Evolutionary conservation across 208 protist genomes (phyloP).

Genomic region (Lotmaria passim): DNA sequence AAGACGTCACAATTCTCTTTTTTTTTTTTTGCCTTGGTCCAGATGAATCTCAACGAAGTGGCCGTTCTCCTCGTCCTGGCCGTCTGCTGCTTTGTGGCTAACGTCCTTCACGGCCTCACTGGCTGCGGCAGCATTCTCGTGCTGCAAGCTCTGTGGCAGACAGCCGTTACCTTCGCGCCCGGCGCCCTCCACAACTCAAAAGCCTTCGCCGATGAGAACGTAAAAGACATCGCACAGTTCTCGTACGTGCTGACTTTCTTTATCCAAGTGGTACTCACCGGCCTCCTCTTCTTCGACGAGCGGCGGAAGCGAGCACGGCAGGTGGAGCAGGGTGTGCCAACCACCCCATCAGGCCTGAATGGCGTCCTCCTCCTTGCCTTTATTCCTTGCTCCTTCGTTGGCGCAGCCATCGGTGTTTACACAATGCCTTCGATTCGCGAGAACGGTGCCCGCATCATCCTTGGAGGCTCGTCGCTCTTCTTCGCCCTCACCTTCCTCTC

Average conservation of each 20-base stretch:
- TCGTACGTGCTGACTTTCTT: constrained; percentile 42
- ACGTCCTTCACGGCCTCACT: constrained; percentile 45
- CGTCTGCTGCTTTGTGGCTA: constrained; percentile 39
- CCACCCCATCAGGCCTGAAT: constrained; percentile 31
- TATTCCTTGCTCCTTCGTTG: constrained; percentile 29
- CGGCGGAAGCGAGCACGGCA: constrained; percentile 25
- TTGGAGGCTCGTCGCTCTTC: constrained; percentile 43
- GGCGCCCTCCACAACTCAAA: constrained; percentile 24
- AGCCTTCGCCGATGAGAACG: constrained; percentile 29
- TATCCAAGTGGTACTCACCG: constrained; percentile 32
- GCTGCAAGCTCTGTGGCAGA: constrained; percentile 44
- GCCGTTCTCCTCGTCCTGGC: constrained; percentile 27
- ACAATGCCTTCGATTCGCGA: constrained; percentile 36
- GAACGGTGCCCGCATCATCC: constrained; percentile 38
- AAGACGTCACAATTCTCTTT: background rate
- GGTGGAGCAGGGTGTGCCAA: constrained; percentile 14
- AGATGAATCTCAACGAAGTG: constrained; percentile 17
- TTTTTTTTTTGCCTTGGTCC: background rate
- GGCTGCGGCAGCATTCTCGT: constrained; percentile 50
- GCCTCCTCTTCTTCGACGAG: constrained; percentile 32
- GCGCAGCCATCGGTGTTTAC: constrained; percentile 26
- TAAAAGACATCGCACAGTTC: constrained; percentile 34
- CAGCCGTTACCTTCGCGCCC: constrained; percentile 22
- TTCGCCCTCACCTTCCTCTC: constrained; percentile 45
- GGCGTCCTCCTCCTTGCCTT: constrained; percentile 25